A percentile compares a stretch with the other conserved stretches of the same genome.
phyloP scores from a whole-genome alignment of 371 early-diverging fungal genomes.

The Lichtheimia ornata region DNA sequence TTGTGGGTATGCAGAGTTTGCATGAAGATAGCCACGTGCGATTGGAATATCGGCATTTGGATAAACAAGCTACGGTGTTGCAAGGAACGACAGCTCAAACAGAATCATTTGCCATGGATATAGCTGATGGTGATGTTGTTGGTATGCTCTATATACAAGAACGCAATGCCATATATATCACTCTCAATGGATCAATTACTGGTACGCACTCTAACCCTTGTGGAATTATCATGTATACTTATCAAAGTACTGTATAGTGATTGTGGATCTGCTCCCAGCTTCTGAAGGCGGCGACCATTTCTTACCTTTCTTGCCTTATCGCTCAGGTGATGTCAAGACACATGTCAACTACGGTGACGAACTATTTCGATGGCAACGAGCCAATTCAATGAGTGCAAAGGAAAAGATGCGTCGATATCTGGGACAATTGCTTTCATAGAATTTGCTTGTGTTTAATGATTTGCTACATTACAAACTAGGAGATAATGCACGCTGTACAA shows the following conservation, averaged over 20 bases:
- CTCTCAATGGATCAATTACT: constrained; percentile 14
- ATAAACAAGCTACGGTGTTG: constrained; percentile 14
- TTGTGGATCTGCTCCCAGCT: constrained; percentile 5
- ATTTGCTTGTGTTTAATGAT: neutral
- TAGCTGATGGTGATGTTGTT: constrained; percentile 30
- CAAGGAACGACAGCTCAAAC: constrained; percentile 13
- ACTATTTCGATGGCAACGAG: constrained; percentile 19
- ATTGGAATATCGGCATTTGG: constrained; percentile 23
- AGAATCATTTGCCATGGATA: constrained; percentile 20
- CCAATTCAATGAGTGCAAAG: constrained; percentile 14
- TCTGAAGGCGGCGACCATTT: constrained; percentile 7
- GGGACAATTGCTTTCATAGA: constrained; percentile 10
- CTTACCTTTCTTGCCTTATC: constrained; percentile 17
- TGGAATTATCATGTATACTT: neutral
- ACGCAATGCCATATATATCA: constrained; percentile 2
- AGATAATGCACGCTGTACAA: neutral
- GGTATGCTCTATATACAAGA: constrained; percentile 32
- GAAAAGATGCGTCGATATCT: constrained; percentile 21
- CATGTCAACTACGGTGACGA: constrained; percentile 22
- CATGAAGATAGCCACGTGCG: constrained; percentile 11
- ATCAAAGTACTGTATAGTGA: constrained; percentile 7
- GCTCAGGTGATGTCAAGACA: constrained; percentile 15
- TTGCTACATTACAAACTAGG: neutral
- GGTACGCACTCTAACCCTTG: constrained; percentile 6
- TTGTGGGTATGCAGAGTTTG: constrained; percentile 12